These are phyloP conservation scores for Talaromyces borbonicus DNA, from an alignment of 495 filamentous ascomycete genomes.

Conservation along the genomic window DNA sequence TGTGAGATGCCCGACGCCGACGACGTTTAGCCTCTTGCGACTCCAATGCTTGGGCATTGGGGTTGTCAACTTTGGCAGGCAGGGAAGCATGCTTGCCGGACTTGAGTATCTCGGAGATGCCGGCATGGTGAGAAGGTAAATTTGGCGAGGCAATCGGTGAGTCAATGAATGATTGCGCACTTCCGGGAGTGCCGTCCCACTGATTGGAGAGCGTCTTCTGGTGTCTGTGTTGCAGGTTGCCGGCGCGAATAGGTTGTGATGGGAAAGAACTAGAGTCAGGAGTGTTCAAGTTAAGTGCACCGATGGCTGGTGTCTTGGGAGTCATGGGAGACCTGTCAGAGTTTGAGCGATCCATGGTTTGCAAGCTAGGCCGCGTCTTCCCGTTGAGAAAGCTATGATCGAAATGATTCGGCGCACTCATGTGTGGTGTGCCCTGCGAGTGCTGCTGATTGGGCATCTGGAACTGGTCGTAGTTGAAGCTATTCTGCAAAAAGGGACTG, in stretches of 20 bases:
- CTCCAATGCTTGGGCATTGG: conserved; percentile 45
- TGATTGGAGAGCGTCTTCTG: conserved; percentile 74
- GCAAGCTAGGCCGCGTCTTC: conserved; percentile 49
- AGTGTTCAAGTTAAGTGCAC: conserved; percentile 47
- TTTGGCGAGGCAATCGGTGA: conserved; percentile 69
- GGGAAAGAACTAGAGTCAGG: conserved; percentile 60
- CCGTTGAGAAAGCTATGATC: conserved; percentile 40
- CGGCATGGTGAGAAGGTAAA: conserved; percentile 45
- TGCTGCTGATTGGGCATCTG: conserved; percentile 47
- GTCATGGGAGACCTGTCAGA: conserved; percentile 72
- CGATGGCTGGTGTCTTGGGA: conserved; percentile 59
- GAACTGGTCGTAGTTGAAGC: conserved; percentile 60
- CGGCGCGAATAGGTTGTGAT: conserved; percentile 62
- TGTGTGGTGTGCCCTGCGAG: conserved; percentile 42
- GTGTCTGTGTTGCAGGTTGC: conserved; percentile 50
- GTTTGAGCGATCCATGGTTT: conserved; percentile 56
- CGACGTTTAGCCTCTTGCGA: conserved; percentile 89
- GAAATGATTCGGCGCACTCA: conserved; percentile 41
- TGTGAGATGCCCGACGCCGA: conserved; percentile 86
- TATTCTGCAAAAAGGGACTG: conserved; percentile 68
- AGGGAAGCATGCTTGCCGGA: conserved; percentile 61
- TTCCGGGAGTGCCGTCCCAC: conserved; percentile 74
- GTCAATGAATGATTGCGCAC: conserved; percentile 67
- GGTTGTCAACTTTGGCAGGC: conserved; percentile 56
- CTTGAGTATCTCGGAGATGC: conserved; percentile 61